Conservation (phyloP, 164 flowering plant genomes). For the Berberis vulgaris region DNA sequence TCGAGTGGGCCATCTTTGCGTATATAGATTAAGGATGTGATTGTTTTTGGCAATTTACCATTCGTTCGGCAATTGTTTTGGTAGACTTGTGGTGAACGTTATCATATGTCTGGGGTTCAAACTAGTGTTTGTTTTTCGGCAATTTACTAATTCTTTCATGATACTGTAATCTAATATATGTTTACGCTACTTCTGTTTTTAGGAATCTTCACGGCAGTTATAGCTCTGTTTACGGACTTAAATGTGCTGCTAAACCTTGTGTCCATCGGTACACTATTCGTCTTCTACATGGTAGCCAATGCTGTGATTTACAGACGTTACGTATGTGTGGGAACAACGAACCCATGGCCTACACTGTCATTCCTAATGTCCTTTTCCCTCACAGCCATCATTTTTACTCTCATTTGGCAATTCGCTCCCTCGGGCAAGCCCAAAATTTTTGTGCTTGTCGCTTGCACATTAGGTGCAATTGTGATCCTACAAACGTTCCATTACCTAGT, state of each 20-base stretch:
- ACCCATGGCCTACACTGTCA: conserved; percentile 64
- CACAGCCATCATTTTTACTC: conserved; percentile 55
- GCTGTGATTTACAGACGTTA: conserved; percentile 82
- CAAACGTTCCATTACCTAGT: conserved; percentile 52
- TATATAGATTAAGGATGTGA: too few relatives aligned
- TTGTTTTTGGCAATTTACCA: too few relatives aligned
- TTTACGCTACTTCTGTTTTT: conserved; percentile 1
- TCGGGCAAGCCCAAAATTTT: conserved; percentile 36
- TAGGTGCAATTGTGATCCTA: conserved; percentile 30
- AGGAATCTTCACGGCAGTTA: conserved; percentile 72
- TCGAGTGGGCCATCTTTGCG: too few relatives aligned
- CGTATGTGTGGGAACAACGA: conserved; percentile 39
- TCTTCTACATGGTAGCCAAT: conserved; percentile 95
- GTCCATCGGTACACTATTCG: conserved; percentile 86
- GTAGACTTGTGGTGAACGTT: not conserved
- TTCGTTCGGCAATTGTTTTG: too few relatives aligned
- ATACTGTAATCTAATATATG: not conserved
- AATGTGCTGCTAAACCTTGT: conserved; percentile 69
- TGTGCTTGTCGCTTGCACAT: conserved; percentile 38
- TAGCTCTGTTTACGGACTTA: conserved; percentile 78
- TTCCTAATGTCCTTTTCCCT: conserved; percentile 57
- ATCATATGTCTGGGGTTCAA: not conserved
- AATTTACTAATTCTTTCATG: not conserved
- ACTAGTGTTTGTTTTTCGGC: too few relatives aligned
- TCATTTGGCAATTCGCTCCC: conserved; percentile 57